Percentiles rank a stretch among this genome's conserved stretches.
phyloP scores from a whole-genome alignment of 1,284 basidiomycete species.

The Athelia psychrophila region DNA sequence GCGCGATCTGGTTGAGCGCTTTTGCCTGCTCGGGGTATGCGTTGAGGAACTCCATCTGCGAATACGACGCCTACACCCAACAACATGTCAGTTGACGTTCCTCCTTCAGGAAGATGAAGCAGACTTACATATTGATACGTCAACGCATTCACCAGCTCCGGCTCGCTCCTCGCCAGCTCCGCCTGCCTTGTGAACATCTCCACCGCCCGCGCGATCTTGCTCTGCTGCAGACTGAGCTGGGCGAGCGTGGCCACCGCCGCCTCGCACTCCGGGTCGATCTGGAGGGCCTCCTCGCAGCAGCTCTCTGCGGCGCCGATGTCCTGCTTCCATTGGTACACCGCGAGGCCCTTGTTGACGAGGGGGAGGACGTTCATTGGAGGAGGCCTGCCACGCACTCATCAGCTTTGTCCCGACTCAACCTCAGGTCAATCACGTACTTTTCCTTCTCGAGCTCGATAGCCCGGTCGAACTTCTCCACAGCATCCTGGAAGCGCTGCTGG shows the following conservation, averaged over 20 bases:
- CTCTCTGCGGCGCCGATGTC: conserved; percentile 82
- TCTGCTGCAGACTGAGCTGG: conserved; percentile 91
- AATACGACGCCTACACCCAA: conserved; percentile 67
- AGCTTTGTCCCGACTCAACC: conserved; percentile 4
- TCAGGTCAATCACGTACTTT: conserved; percentile 45
- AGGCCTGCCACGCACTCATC: conserved; percentile 34
- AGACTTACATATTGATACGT: conserved; percentile 78
- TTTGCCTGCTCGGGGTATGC: conserved; percentile 83
- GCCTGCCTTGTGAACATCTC: conserved; percentile 86
- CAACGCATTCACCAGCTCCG: conserved; percentile 86
- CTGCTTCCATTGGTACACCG: conserved; percentile 95
- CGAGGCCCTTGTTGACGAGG: conserved; percentile 96
- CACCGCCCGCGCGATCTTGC: conserved; percentile 85
- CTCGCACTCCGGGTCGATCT: conserved; percentile 92
- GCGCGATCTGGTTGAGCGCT: conserved; percentile 56
- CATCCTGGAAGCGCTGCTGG: conserved; percentile 87
- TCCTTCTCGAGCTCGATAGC: conserved; percentile 87
- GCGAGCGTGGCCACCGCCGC: conserved; percentile 95
- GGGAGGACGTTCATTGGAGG: conserved; percentile 84
- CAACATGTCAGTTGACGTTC: too few species aligned
- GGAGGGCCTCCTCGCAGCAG: conserved; percentile 86
- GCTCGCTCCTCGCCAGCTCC: conserved; percentile 88
- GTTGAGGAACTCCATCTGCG: conserved; percentile 80
- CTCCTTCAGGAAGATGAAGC: conserved; percentile 4
- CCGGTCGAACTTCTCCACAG: conserved; percentile 93